A percentile compares a stretch with the other conserved stretches of the same genome.
Conservation (phyloP, 768 basidiomycete species). For the button mushroom (Agaricus bisporus) region DNA sequence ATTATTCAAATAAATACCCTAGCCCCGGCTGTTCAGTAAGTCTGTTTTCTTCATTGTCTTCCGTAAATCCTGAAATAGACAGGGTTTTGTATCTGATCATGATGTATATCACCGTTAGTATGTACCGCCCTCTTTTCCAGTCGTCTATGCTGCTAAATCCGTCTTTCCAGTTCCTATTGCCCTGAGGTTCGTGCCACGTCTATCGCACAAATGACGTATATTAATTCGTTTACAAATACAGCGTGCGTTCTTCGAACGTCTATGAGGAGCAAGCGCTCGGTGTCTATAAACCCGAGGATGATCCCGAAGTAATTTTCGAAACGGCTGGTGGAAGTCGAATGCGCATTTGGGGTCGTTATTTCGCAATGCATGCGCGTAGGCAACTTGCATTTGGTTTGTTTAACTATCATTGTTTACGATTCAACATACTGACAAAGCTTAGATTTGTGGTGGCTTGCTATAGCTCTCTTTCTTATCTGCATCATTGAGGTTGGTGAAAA, state of each 20-base stretch:
- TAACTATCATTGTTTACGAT: neutral
- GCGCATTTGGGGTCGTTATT: conserved; percentile 68
- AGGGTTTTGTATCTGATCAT: conserved; percentile 86
- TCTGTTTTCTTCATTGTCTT: conserved; percentile 3
- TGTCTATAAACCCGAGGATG: conserved; percentile 51
- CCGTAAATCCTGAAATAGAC: conserved; percentile 6
- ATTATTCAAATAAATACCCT: conserved; percentile 68
- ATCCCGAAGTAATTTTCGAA: conserved; percentile 23
- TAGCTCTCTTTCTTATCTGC: conserved; percentile 84
- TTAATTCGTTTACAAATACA: conserved; percentile 18
- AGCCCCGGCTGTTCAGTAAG: conserved; percentile 86
- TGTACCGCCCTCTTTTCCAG: conserved; percentile 23
- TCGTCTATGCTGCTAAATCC: neutral
- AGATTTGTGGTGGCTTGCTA: conserved; percentile 96
- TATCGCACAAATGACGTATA: neutral
- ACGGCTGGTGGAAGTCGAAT: conserved; percentile 39
- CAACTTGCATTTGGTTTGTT: conserved; percentile 86
- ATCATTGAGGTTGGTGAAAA: conserved; percentile 73
- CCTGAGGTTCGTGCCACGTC: conserved; percentile 48
- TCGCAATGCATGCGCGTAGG: conserved; percentile 75
- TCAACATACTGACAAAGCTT: conserved; percentile 1
- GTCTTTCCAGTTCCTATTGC: conserved; percentile 60
- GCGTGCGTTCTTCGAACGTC: conserved; percentile 88
- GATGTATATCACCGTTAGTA: conserved; percentile 89
- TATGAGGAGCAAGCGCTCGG: conserved; percentile 94